Conservation (phyloP, 768 basidiomycete genomes). For the Tubosaeta sp. region DNA sequence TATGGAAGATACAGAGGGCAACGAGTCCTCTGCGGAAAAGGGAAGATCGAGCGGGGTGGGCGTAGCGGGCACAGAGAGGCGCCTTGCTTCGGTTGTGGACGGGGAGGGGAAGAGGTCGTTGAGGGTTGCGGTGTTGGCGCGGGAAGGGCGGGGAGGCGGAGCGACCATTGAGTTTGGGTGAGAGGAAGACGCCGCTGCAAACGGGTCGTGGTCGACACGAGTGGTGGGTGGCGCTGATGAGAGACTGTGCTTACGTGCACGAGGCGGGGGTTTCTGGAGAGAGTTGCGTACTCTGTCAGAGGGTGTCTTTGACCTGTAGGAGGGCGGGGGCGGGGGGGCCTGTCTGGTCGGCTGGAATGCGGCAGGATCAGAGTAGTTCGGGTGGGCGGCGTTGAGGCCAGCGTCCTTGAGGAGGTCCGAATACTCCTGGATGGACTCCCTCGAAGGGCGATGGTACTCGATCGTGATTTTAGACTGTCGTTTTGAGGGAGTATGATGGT, state of each 20-base stretch:
- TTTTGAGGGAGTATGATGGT: slow-evolving; percentile 30
- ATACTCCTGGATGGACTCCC: slow-evolving; percentile 76
- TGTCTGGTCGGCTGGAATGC: slow-evolving; percentile 38
- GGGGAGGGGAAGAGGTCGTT: slow-evolving; percentile 63
- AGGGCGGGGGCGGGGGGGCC: slow-evolving; percentile 38
- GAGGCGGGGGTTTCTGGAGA: slow-evolving; percentile 59
- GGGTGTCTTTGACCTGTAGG: slow-evolving; percentile 29
- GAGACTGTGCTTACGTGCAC: slow-evolving; percentile 51
- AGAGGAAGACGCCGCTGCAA: slow-evolving; percentile 33
- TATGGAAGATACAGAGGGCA: slow-evolving; percentile 18
- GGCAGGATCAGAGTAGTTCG: slow-evolving; percentile 31
- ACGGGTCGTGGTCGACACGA: slow-evolving; percentile 54
- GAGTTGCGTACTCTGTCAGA: slow-evolving; percentile 43
- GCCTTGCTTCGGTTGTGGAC: slow-evolving; percentile 40
- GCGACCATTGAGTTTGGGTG: slow-evolving; percentile 30
- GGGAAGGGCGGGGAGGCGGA: slow-evolving; percentile 75
- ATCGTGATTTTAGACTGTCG: slow-evolving; percentile 62
- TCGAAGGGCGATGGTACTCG: slow-evolving; percentile 71
- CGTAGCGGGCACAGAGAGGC: slow-evolving; percentile 47
- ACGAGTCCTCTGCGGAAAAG: slow-evolving; percentile 21
- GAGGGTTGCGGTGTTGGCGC: slow-evolving; percentile 79
- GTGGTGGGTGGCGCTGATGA: slow-evolving; percentile 32
- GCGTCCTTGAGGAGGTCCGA: slow-evolving; percentile 65
- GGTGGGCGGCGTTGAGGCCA: slow-evolving; percentile 38
- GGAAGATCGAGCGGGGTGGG: slow-evolving; percentile 23